These are phyloP conservation scores for Ogataea henricii DNA, from an alignment of 805 yeast genomes.

Conservation along the genomic window DNA sequence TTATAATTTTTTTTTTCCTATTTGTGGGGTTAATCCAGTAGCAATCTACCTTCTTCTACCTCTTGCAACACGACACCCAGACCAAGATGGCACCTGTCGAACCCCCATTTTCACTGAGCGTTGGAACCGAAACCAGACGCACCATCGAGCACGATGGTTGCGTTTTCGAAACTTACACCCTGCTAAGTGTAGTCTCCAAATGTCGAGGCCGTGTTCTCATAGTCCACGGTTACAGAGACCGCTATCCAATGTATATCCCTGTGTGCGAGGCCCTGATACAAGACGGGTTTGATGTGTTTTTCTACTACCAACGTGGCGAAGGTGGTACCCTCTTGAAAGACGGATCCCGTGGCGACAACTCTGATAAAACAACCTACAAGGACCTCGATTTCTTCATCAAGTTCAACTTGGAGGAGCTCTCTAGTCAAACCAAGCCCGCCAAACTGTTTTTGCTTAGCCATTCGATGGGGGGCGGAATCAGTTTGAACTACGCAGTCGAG, in stretches of 20 bases:
- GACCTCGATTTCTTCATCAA: slow-evolving; percentile 63
- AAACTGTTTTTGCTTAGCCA: slow-evolving; percentile 63
- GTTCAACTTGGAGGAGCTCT: slow-evolving; percentile 40
- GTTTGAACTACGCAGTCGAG: slow-evolving; percentile 57
- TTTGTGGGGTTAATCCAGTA: no score
- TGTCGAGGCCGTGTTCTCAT: slow-evolving; percentile 56
- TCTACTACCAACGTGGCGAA: slow-evolving; percentile 77
- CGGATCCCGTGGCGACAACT: slow-evolving; percentile 53
- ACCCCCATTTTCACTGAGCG: not conserved
- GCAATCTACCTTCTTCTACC: no score
- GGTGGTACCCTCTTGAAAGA: slow-evolving; percentile 60
- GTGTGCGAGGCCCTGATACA: slow-evolving; percentile 53
- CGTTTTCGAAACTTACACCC: slow-evolving; percentile 25
- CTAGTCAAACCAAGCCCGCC: slow-evolving; percentile 26
- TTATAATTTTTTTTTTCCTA: no score
- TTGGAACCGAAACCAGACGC: not conserved
- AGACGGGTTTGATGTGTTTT: slow-evolving; percentile 63
- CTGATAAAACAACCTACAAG: slow-evolving; percentile 55
- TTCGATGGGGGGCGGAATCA: slow-evolving; percentile 83
- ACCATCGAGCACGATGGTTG: slow-evolving; percentile 23
- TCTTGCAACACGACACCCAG: no score
- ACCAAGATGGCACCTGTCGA: not conserved
- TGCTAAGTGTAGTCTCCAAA: slow-evolving; percentile 12
- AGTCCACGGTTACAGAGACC: slow-evolving; percentile 76
- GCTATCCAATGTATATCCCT: slow-evolving; percentile 48